Conservation (phyloP, 164 flowering plant genomes). For the Kalanchoe fedtschenkoi region DNA sequence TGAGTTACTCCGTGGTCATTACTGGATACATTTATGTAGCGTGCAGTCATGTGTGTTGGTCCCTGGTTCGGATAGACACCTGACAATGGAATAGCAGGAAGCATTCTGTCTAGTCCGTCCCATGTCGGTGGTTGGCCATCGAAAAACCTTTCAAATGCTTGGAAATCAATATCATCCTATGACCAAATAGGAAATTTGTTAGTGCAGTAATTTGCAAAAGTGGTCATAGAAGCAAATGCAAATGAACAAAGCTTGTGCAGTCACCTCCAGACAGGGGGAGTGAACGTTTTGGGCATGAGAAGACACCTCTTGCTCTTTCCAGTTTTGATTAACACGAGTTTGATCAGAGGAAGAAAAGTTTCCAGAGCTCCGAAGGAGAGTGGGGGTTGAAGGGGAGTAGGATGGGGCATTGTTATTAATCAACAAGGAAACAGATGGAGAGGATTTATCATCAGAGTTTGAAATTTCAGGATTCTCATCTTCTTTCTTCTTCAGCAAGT, state of each 20-base stretch:
- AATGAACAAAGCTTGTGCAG: too few species aligned
- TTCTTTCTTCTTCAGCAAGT: slow-evolving; percentile 2
- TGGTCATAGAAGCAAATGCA: neutral
- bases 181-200: neutral
- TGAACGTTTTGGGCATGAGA: neutral
- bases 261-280: neutral
- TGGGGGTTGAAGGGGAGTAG: neutral
- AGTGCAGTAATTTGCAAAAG: neutral
- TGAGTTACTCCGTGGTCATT: neutral
- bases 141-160: neutral
- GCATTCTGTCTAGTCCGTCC: slow-evolving; percentile 3
- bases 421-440: neutral
- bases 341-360: slow-evolving; percentile 3
- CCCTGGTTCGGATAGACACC: neutral
- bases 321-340: neutral
- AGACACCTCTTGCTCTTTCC: slow-evolving; percentile 2
- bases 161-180: neutral
- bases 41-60: neutral
- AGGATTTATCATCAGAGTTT: neutral
- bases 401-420: neutral
- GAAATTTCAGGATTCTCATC: neutral
- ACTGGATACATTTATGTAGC: neutral
- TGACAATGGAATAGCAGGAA: neutral
- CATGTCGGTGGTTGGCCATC: slow-evolving; percentile 1
- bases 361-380: neutral